These are phyloP conservation scores for Favolaschia claudopus DNA, from an alignment of 768 basidiomycete genomes.

Conservation along the genomic window DNA sequence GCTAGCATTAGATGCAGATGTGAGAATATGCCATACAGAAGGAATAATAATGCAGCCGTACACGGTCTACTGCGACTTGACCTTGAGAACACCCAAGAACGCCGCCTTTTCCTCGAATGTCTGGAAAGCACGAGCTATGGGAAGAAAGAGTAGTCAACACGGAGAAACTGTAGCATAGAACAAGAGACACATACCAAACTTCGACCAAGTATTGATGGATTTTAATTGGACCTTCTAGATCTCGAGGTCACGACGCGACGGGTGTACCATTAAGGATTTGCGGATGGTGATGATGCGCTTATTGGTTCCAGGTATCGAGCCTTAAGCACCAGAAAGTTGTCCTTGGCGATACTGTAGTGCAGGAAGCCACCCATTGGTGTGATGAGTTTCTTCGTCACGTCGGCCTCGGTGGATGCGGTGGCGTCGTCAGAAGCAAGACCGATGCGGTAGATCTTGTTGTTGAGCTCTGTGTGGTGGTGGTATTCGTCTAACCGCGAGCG, in stretches of 20 bases:
- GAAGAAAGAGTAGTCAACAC: slow-evolving; percentile 12
- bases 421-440: slow-evolving; percentile 77
- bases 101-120: slow-evolving; percentile 95
- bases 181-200: slow-evolving; percentile 81
- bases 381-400: slow-evolving; percentile 92
- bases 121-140: slow-evolving; percentile 92
- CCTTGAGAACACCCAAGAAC: slow-evolving; percentile 93
- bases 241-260: slow-evolving; percentile 95
- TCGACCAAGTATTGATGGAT: slow-evolving; percentile 98
- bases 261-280: slow-evolving; percentile 96
- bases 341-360: slow-evolving; percentile 98
- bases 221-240: slow-evolving; percentile 97
- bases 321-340: slow-evolving; percentile 98
- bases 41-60: slow-evolving; percentile 50
- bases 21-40: slow-evolving; percentile 40
- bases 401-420: slow-evolving; percentile 94
- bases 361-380: slow-evolving; percentile 99
- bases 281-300: slow-evolving; percentile 98
- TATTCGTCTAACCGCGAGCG: slow-evolving; percentile 71
- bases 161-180: background rate
- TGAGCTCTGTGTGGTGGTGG: slow-evolving; percentile 96
- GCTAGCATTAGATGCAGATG: no score
- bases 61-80: slow-evolving; percentile 65
- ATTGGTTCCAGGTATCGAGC: slow-evolving; percentile 93
- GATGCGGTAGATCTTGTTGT: slow-evolving; percentile 99